Base-by-base conservation (phyloP, 495 filamentous ascomycete genomes). In the Tuber melanosporum region DNA sequence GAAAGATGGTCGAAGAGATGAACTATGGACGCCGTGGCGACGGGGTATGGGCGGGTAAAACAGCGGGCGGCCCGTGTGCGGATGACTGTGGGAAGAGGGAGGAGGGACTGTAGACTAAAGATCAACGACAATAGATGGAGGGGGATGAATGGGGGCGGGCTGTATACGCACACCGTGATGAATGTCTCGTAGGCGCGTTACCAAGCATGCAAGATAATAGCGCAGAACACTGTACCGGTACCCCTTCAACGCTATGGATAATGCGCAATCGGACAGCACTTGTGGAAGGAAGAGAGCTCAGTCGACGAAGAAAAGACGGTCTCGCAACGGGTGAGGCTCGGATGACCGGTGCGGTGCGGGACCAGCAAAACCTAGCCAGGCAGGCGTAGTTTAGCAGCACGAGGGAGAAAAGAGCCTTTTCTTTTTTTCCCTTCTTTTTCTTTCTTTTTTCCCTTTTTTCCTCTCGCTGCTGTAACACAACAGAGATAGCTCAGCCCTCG, bases 21-120 rank as follows among this genome's bases (percentile, higher is more conserved):
- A 66, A 36, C 57, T 66, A 66, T 66, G 6, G 57, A 66, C 39
- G 78, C 73, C 78, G 78, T 80, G 77, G 78, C 76, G 78, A 80
- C 71, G 77, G 32, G 32, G 10, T 66, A 66, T 12, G 14, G 57
- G 32, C 32, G 26, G 57, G 32, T 32, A 19, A 66, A 66, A 73
- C 32, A 41, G 71, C 71, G 39, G 46, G 46, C 14, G 36, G n/a
- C 5, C 71, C 44, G 41, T 32, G 10, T 36, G 19, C 19, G 20
- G 71, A 44, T 69, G 26, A 66, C 57, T 66, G 26, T 15, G 26
- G n/a, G 57, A 26, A 26, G 20, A 52, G 12, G 45, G 5, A n/a
- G 47, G 47, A 52, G 22, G 20, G 26, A 62, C 52, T 62, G 52
- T 14, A 32, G 52, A 62, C 52, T 32, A 62, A 36, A 36, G 57